A percentile compares a stretch with the other conserved stretches of the same genome.
phyloP scores from a whole-genome alignment of 2,329 filamentous ascomycete species.

The Spiromastix sp. region DNA sequence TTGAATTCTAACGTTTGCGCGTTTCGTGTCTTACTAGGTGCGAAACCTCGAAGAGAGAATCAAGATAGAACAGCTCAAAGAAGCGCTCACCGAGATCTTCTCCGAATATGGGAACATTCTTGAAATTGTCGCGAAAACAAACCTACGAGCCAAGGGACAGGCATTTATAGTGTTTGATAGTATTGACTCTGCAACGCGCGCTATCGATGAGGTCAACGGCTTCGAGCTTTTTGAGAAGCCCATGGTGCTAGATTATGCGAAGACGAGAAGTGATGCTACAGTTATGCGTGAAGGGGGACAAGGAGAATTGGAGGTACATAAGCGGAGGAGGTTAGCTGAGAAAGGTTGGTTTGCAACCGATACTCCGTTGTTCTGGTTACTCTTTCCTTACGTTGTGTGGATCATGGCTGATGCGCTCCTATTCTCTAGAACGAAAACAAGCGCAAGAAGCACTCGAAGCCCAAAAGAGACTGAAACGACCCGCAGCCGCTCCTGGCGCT shows the following conservation, averaged over 20 bases:
- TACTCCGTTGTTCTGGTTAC: constrained; percentile 10
- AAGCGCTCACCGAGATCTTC: constrained; percentile 67
- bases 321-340: constrained; percentile 71
- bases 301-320: constrained; percentile 81
- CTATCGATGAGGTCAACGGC: constrained; percentile 81
- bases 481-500: constrained; percentile 37
- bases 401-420: neutral
- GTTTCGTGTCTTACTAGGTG: constrained; percentile 29
- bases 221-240: constrained; percentile 90
- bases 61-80: constrained; percentile 66
- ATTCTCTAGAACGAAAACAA: constrained; percentile 57
- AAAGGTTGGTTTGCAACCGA: constrained; percentile 55
- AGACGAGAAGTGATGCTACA: constrained; percentile 76
- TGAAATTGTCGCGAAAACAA: constrained; percentile 80
- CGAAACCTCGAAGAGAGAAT: constrained; percentile 89
- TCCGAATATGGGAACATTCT: constrained; percentile 77
- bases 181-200: constrained; percentile 65
- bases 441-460: constrained; percentile 70
- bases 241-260: constrained; percentile 75
- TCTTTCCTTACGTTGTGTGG: neutral
- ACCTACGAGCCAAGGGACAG: constrained; percentile 86
- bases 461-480: constrained; percentile 64
- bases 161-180: constrained; percentile 88
- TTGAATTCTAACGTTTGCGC: constrained; percentile 2
- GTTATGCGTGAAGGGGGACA: constrained; percentile 62